phyloP scores from a whole-genome alignment of 495 filamentous ascomycete genomes.

The Penicillium atrosanguineum region DNA sequence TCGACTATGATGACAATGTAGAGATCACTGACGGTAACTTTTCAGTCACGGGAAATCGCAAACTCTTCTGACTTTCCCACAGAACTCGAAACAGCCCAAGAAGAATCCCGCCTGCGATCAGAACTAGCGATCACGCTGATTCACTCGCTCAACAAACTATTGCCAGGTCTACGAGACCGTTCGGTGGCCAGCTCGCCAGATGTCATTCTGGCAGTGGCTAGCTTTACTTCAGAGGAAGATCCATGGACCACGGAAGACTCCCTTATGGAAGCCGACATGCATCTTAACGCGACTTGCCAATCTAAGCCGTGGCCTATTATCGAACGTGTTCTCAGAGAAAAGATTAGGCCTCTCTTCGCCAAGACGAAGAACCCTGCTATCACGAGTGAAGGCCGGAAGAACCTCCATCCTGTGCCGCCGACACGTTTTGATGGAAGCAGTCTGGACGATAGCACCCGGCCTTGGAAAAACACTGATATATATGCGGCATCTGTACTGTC shows the following conservation, averaged over 20 bases:
- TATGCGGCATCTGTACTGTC: constrained; percentile 61
- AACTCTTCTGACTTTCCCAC: neutral
- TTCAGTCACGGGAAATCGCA: neutral
- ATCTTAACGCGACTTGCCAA: constrained; percentile 40
- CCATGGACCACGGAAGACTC: constrained; percentile 52
- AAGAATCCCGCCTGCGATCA: constrained; percentile 23
- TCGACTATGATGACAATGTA: constrained; percentile 23
- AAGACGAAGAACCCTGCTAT: constrained; percentile 61
- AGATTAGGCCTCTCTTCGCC: constrained; percentile 69
- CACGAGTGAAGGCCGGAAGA: constrained; percentile 60
- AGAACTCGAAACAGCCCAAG: constrained; percentile 19
- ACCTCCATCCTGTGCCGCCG: constrained; percentile 47
- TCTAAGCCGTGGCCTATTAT: constrained; percentile 44
- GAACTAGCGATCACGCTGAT: constrained; percentile 35
- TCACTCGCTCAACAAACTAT: constrained; percentile 11
- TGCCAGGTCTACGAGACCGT: constrained; percentile 17
- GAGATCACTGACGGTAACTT: constrained; percentile 21
- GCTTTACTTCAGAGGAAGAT: constrained; percentile 50
- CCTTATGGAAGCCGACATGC: constrained; percentile 22
- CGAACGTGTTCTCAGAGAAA: constrained; percentile 51
- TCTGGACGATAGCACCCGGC: constrained; percentile 53
- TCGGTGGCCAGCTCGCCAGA: constrained; percentile 17
- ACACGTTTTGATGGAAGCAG: constrained; percentile 44
- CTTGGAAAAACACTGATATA: constrained; percentile 69
- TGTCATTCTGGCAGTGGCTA: constrained; percentile 36